Conservation (phyloP, 306 rosid species). For the Hippophae rhamnoides region DNA sequence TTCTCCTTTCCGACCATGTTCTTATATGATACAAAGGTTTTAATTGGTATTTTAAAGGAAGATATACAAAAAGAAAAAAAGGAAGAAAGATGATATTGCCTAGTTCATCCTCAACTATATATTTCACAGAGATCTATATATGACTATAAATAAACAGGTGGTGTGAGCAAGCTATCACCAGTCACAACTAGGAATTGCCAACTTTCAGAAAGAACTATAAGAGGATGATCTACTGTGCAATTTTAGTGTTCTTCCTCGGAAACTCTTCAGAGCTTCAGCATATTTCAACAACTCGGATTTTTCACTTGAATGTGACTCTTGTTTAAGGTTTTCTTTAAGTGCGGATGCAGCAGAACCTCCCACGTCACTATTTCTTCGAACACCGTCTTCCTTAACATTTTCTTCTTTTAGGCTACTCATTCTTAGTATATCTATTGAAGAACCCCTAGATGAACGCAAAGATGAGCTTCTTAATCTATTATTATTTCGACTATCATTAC, state of each 20-base stretch:
- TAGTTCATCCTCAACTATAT: too few species aligned
- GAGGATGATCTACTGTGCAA: slow-evolving; percentile 36
- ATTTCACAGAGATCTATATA: too few species aligned
- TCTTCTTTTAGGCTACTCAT: slow-evolving; percentile 29
- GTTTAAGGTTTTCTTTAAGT: slow-evolving; percentile 17
- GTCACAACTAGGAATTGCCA: slow-evolving; percentile 1
- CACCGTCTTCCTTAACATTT: slow-evolving; percentile 11
- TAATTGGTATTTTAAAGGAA: too few species aligned
- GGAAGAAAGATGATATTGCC: too few species aligned
- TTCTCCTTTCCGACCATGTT: too few species aligned
- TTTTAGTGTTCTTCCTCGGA: slow-evolving; percentile 15
- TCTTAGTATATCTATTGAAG: slow-evolving; percentile 28
- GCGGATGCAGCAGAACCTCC: slow-evolving; percentile 26
- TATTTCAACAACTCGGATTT: slow-evolving; percentile 57
- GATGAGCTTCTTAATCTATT: slow-evolving; percentile 13
- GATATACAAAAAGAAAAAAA: too few species aligned
- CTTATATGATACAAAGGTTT: too few species aligned
- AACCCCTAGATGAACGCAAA: slow-evolving; percentile 20
- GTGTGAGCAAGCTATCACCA: too few species aligned
- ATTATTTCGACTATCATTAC: too few species aligned
- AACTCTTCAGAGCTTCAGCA: slow-evolving; percentile 61
- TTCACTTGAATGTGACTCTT: slow-evolving; percentile 28
- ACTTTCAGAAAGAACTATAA: slow-evolving; percentile 31
- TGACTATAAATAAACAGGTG: too few species aligned
- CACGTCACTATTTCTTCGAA: slow-evolving; percentile 16